A percentile compares a stretch with the other conserved stretches of the same genome.
phyloP scores from a whole-genome alignment of 805 yeast genomes.

The Metschnikowia continentalis region DNA sequence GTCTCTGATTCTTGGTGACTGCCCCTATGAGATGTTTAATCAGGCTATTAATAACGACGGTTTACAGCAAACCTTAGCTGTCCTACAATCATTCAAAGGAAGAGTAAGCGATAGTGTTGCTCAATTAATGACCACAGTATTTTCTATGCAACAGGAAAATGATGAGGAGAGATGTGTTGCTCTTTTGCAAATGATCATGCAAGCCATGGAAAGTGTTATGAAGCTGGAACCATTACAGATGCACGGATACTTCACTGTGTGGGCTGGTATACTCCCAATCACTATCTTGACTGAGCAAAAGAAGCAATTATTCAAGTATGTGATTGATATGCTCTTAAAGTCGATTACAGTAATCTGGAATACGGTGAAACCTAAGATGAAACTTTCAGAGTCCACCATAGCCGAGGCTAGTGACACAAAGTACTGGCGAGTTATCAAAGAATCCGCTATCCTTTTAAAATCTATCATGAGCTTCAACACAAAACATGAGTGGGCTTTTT shows the following conservation, averaged over 20 bases:
- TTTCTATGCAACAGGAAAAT: slow-evolving; percentile 14
- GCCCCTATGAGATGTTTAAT: slow-evolving; percentile 9
- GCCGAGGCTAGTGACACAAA: slow-evolving; percentile 14
- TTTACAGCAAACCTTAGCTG: slow-evolving; percentile 7
- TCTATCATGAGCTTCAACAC: slow-evolving; percentile 31
- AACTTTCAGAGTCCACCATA: slow-evolving; percentile 29
- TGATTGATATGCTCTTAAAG: slow-evolving; percentile 19
- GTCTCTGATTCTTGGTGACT: slow-evolving; percentile 7
- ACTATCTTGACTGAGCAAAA: neutral
- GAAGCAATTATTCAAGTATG: slow-evolving; percentile 13
- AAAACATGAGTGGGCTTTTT: slow-evolving; percentile 4
- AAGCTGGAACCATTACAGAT: slow-evolving; percentile 36
- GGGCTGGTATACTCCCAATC: slow-evolving; percentile 19
- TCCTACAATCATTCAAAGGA: slow-evolving; percentile 43
- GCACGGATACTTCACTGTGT: slow-evolving; percentile 67
- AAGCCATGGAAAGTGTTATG: slow-evolving; percentile 10
- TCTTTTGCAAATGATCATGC: slow-evolving; percentile 4
- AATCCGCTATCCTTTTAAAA: slow-evolving; percentile 56
- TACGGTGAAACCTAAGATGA: slow-evolving; percentile 13
- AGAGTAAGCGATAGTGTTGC: slow-evolving; percentile 82
- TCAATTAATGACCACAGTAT: slow-evolving; percentile 52
- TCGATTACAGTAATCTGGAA: neutral
- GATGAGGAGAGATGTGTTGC: slow-evolving; percentile 5
- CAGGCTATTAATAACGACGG: neutral
- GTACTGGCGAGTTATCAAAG: slow-evolving; percentile 34